Evolutionary conservation across 1,284 basidiomycete species (phyloP).

Genomic region (Microbotryum silenes-acaulis): DNA sequence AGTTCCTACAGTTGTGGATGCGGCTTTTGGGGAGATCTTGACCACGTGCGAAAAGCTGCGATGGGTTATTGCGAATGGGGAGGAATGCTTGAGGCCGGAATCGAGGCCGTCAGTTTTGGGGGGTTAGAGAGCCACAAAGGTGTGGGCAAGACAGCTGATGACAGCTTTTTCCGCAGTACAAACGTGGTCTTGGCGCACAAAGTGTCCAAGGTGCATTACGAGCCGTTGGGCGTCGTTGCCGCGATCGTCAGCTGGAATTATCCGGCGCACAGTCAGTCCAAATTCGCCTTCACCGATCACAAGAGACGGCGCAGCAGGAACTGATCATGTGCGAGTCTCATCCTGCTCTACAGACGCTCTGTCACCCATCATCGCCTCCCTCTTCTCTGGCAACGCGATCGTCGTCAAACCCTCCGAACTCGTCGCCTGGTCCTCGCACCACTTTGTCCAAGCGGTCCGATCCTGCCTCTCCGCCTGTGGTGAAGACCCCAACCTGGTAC

Average conservation of each 20-base stretch:
- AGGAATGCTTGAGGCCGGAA: conserved; percentile 62
- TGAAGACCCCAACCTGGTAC: conserved; percentile 68
- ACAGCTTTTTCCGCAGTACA: conserved; percentile 39
- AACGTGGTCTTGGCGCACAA: conserved; percentile 83
- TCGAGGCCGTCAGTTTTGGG: conserved; percentile 47
- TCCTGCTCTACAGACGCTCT: conserved; percentile 68
- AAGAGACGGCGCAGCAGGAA: background rate
- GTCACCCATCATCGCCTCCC: conserved; percentile 79
- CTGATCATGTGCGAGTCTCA: background rate
- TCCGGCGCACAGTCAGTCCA: conserved; percentile 48
- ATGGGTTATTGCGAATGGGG: conserved; percentile 74
- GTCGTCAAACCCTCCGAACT: conserved; percentile 84
- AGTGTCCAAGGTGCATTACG: conserved; percentile 65
- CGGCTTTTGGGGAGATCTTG: conserved; percentile 78
- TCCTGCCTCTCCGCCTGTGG: conserved; percentile 68
- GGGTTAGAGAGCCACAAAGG: conserved; percentile 28
- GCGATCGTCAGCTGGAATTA: conserved; percentile 87
- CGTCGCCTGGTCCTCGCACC: conserved; percentile 71
- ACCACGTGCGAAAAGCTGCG: conserved; percentile 68
- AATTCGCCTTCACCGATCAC: background rate
- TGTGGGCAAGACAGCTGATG: conserved; percentile 3
- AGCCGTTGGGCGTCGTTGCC: conserved; percentile 86
- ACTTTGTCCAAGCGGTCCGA: conserved; percentile 69
- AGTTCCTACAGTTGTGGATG: conserved; percentile 62
- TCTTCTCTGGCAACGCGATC: conserved; percentile 84